Evolutionary conservation across 2,329 filamentous ascomycete genomes (phyloP).

Genomic region (Blastomyces emzantsi): DNA sequence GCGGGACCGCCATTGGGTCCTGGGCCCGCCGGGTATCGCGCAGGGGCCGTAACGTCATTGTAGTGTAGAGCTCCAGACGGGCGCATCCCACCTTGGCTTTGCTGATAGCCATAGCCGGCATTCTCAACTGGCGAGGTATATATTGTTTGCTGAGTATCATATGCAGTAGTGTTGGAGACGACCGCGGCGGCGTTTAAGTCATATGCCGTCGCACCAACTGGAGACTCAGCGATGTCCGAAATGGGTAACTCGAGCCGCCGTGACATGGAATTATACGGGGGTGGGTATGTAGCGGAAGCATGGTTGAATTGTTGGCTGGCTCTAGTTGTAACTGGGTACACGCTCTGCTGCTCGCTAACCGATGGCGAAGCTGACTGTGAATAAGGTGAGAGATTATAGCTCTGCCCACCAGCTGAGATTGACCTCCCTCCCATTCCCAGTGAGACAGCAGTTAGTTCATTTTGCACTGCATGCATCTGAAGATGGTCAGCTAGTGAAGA

Average conservation of each 20-base stretch:
- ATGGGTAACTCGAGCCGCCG: conserved; percentile 13
- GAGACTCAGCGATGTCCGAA: conserved; percentile 21
- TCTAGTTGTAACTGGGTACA: conserved; percentile 1
- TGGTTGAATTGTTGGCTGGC: conserved; percentile 8
- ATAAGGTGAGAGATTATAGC: conserved; percentile 6
- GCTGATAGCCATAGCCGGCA: conserved; percentile 6
- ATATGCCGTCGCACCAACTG: conserved; percentile 18
- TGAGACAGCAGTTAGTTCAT: conserved; percentile 4
- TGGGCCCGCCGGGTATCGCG: background rate
- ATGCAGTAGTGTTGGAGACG: conserved; percentile 18
- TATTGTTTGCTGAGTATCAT: conserved; percentile 19
- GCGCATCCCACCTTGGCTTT: conserved; percentile 1
- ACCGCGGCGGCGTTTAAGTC: conserved; percentile 21
- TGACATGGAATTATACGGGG: conserved; percentile 15
- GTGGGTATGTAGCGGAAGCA: conserved; percentile 20
- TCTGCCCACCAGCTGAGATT: background rate
- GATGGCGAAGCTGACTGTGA: conserved; percentile 11
- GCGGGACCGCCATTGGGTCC: background rate
- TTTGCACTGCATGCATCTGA: conserved; percentile 11
- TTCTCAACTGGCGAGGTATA: conserved; percentile 21
- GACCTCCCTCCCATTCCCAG: conserved; percentile 3
- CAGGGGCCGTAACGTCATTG: background rate
- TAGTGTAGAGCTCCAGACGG: background rate
- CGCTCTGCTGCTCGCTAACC: conserved; percentile 4
- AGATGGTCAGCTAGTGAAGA: conserved; percentile 6